A percentile compares a stretch with the other conserved stretches of the same genome.
Evolutionary conservation across 2,329 filamentous ascomycete genomes (phyloP).

Genomic region (Fragosphaeria purpurea): DNA sequence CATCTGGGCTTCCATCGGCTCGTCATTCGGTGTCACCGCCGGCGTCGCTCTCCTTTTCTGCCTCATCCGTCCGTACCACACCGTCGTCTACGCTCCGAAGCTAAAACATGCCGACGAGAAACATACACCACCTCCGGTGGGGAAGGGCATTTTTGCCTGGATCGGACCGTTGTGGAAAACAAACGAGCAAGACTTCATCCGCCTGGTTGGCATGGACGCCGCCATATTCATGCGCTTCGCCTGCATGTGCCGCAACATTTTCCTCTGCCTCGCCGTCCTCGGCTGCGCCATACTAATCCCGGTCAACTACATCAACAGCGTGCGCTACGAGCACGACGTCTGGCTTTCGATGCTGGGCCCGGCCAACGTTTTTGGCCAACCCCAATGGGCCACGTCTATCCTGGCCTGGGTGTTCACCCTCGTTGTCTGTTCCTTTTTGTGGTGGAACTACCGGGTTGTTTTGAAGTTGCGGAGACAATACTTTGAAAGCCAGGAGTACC

Average conservation of each 20-base stretch:
- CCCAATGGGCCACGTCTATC: slow-evolving; percentile 50
- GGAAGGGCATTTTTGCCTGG: slow-evolving; percentile 85
- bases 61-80: slow-evolving; percentile 81
- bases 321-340: slow-evolving; percentile 22
- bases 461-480: slow-evolving; percentile 62
- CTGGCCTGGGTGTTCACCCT: slow-evolving; percentile 58
- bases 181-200: slow-evolving; percentile 65
- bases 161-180: slow-evolving; percentile 66
- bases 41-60: slow-evolving; percentile 75
- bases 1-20: slow-evolving; percentile 68
- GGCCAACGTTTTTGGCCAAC: slow-evolving; percentile 37
- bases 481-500: slow-evolving; percentile 80
- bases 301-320: slow-evolving; percentile 54
- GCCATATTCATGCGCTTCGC: slow-evolving; percentile 81
- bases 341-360: slow-evolving; percentile 55
- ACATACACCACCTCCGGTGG: slow-evolving; percentile 77
- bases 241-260: slow-evolving; percentile 88
- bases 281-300: slow-evolving; percentile 74
- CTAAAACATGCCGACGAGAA: slow-evolving; percentile 85
- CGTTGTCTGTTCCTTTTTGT: slow-evolving; percentile 72
- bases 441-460: slow-evolving; percentile 79
- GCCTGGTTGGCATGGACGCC: slow-evolving; percentile 84
- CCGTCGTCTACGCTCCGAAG: slow-evolving; percentile 87
- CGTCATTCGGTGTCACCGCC: slow-evolving; percentile 65
- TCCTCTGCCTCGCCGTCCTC: slow-evolving; percentile 59